Conservation (phyloP, 805 yeast genomes). For the Schizosaccharomyces octosporus region DNA sequence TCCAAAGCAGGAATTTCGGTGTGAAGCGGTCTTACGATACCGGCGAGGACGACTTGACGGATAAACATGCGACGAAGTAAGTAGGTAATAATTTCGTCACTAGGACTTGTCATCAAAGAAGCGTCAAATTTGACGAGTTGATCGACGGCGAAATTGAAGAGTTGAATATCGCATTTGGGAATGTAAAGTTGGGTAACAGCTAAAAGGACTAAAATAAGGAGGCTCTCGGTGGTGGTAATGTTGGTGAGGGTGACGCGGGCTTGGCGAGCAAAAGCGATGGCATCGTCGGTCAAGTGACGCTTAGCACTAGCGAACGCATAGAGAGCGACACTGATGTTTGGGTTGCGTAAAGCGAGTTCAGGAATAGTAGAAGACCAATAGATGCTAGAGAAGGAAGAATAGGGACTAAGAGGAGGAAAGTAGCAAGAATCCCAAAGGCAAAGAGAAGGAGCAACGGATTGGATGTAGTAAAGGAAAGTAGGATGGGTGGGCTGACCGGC, state of each 20-base stretch:
- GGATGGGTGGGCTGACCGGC: conserved; percentile 1
- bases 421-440: neutral
- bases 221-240: neutral
- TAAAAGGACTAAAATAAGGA: neutral
- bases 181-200: conserved; percentile 1
- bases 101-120: neutral
- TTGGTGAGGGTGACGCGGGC: neutral
- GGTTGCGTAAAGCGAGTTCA: neutral
- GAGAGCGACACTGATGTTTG: neutral
- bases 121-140: neutral
- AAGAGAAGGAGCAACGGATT: neutral
- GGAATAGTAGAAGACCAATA: neutral
- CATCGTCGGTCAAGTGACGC: neutral
- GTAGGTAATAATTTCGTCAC: neutral
- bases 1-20: neutral
- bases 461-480: neutral
- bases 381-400: neutral
- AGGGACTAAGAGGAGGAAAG: neutral
- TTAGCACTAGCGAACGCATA: neutral
- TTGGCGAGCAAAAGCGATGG: neutral
- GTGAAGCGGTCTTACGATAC: neutral
- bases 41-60: neutral
- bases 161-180: neutral
- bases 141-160: neutral
- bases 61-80: neutral